phyloP scores from a whole-genome alignment of 352 stramenopile genomes.

The Phytophthora pinifolia region DNA sequence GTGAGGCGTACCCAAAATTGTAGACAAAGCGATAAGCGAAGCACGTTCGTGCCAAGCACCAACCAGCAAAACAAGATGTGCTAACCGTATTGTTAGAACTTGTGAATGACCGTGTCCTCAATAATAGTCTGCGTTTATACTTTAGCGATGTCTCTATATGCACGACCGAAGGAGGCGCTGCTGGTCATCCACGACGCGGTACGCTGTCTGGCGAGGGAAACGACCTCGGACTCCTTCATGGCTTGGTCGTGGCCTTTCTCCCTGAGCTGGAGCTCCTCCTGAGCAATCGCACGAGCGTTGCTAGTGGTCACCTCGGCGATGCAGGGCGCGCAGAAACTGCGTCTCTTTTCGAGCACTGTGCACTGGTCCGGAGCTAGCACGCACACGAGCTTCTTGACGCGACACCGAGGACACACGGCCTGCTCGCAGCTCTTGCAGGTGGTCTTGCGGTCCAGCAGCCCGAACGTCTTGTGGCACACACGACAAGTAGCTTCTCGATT shows the following conservation, averaged over 20 bases:
- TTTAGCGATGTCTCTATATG: constrained; percentile 6
- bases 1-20: no score
- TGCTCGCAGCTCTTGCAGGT: constrained; percentile 30
- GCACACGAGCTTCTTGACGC: constrained; percentile 29
- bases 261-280: constrained; percentile 20
- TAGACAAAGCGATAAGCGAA: no score
- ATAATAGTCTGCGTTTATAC: constrained; percentile 5
- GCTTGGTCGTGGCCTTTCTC: constrained; percentile 6
- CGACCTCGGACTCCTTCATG: constrained; percentile 1
- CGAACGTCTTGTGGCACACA: constrained; percentile 24
- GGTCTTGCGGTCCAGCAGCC: constrained; percentile 23
- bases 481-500: constrained; percentile 10
- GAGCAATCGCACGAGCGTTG: constrained; percentile 21
- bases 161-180: constrained; percentile 11
- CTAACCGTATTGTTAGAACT: no score
- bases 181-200: constrained; percentile 21
- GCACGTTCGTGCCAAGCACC: not conserved
- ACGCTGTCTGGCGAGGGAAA: constrained; percentile 14
- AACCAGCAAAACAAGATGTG: no score
- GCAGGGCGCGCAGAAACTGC: constrained; percentile 28
- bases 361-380: constrained; percentile 12
- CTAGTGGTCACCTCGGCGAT: constrained; percentile 17
- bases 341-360: constrained; percentile 18
- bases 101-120: not conserved
- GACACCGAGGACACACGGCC: constrained; percentile 25